Evolutionary conservation across 2,329 filamentous ascomycete species (phyloP).

Genomic region (Didymella segeticola): DNA sequence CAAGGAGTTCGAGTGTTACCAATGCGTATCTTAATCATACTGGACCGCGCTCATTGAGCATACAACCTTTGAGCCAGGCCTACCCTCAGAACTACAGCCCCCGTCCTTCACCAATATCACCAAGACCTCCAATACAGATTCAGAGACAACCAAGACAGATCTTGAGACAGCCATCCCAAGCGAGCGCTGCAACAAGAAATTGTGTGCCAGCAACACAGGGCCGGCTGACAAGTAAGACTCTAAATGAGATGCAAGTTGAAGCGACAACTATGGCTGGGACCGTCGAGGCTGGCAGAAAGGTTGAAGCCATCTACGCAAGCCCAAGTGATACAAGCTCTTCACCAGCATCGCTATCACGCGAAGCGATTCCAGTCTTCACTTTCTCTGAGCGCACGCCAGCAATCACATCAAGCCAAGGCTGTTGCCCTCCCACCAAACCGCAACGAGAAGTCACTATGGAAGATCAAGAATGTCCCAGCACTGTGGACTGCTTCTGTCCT

Average conservation of each 20-base stretch:
- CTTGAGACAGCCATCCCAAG: neutral
- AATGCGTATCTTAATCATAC: neutral
- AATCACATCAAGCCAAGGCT: conserved; percentile 2
- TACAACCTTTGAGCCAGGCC: neutral
- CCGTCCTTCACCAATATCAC: neutral
- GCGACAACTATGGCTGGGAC: neutral
- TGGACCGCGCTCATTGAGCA: conserved; percentile 1
- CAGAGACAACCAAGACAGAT: neutral
- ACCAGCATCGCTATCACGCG: conserved; percentile 1
- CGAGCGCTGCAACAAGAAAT: neutral
- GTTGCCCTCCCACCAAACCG: conserved; percentile 1
- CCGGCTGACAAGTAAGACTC: neutral
- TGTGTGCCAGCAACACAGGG: neutral
- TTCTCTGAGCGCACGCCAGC: neutral
- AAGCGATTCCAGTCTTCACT: neutral
- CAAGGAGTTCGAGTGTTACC: neutral
- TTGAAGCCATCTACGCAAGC: conserved; percentile 10
- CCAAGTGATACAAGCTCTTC: conserved; percentile 7
- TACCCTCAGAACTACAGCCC: neutral
- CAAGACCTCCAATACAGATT: neutral
- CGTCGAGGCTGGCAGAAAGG: neutral
- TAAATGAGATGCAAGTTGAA: neutral
- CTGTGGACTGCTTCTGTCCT: conserved; percentile 32
- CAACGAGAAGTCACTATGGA: conserved; percentile 9
- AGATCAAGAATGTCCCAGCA: conserved; percentile 22